These are phyloP conservation scores for Bryoglossum gracile DNA, from an alignment of 495 filamentous ascomycete genomes.

Conservation along the genomic window DNA sequence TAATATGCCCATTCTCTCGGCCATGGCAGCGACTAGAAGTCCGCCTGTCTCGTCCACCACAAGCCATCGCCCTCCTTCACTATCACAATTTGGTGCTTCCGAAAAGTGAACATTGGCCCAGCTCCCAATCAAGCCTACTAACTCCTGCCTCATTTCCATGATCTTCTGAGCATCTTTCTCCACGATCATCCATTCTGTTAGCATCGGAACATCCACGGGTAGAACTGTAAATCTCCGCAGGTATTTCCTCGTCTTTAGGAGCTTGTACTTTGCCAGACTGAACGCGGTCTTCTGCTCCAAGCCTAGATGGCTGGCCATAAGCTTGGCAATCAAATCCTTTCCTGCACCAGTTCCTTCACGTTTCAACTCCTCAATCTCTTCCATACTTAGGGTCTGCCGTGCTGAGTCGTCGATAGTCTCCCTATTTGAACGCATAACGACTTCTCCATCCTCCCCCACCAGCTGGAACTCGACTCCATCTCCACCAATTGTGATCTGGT, in stretches of 20 bases:
- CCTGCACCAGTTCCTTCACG: constrained; percentile 67
- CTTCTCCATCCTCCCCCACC: constrained; percentile 45
- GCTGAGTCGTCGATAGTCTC: constrained; percentile 72
- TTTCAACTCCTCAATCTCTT: constrained; percentile 91
- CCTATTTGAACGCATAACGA: constrained; percentile 70
- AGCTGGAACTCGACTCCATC: constrained; percentile 43
- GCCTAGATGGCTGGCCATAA: constrained; percentile 75
- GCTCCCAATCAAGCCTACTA: constrained; percentile 56
- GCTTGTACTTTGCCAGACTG: constrained; percentile 87
- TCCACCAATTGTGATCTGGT: constrained; percentile 32
- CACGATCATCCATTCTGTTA: constrained; percentile 65
- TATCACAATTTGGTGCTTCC: constrained; percentile 25
- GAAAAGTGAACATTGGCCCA: constrained; percentile 46
- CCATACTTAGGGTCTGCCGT: constrained; percentile 71
- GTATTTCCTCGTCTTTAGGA: constrained; percentile 91
- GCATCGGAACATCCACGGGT: constrained; percentile 67
- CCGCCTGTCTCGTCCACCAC: constrained; percentile 89
- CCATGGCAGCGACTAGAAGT: constrained; percentile 76
- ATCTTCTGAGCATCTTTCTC: constrained; percentile 71
- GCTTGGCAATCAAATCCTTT: constrained; percentile 78
- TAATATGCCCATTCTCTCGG: constrained; percentile 85
- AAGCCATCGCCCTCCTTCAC: constrained; percentile 63
- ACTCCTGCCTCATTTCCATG: constrained; percentile 86
- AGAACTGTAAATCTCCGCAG: constrained; percentile 76
- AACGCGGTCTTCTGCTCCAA: constrained; percentile 93